phyloP scores from a whole-genome alignment of 2,329 filamentous ascomycete genomes.

The Alternaria alternata region DNA sequence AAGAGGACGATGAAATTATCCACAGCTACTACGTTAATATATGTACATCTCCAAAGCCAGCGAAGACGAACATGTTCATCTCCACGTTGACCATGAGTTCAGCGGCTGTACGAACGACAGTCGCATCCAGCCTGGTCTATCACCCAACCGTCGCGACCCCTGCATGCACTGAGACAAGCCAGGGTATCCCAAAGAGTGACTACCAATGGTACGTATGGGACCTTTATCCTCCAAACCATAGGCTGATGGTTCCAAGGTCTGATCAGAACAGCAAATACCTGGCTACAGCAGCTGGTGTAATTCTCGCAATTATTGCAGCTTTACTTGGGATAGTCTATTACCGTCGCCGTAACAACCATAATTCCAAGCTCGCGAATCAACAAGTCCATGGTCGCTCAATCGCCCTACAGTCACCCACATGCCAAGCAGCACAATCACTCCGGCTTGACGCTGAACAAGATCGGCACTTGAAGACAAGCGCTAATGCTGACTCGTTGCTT shows the following conservation, averaged over 20 bases:
- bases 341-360: neutral
- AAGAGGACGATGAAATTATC: slow-evolving; percentile 62
- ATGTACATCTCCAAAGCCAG: neutral
- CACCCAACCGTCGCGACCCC: neutral
- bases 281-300: slow-evolving; percentile 78
- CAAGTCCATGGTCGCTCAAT: neutral
- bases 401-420: slow-evolving; percentile 1
- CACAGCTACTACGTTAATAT: slow-evolving; percentile 4
- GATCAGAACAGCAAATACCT: slow-evolving; percentile 80
- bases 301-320: slow-evolving; percentile 68
- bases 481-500: neutral
- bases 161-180: slow-evolving; percentile 4
- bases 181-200: slow-evolving; percentile 14
- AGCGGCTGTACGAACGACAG: neutral
- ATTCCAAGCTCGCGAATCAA: neutral
- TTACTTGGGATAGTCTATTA: neutral
- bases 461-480: neutral
- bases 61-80: neutral
- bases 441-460: neutral
- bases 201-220: slow-evolving; percentile 21
- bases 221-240: neutral
- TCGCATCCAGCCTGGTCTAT: neutral
- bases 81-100: neutral
- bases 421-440: neutral
- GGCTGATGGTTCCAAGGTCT: slow-evolving; percentile 61